These are phyloP conservation scores for Penicillium ochrochloron DNA, from an alignment of 495 filamentous ascomycete species.

Conservation along the genomic window DNA sequence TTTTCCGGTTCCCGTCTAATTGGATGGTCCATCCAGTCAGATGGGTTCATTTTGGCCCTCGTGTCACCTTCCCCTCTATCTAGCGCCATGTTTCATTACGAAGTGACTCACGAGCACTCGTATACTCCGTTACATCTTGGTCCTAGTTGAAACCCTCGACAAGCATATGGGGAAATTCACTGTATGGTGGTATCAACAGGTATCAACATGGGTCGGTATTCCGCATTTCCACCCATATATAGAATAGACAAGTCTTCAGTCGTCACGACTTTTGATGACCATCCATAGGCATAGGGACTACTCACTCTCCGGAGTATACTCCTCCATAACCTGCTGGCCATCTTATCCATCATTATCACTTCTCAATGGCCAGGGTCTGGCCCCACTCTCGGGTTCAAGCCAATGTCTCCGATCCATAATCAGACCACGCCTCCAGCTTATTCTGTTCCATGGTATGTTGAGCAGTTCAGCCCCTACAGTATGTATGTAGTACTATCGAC, in stretches of 20 bases:
- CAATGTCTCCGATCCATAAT: slow-evolving; percentile 2
- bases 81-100: slow-evolving; percentile 3
- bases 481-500: neutral
- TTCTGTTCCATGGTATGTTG: neutral
- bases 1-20: neutral
- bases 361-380: slow-evolving; percentile 4
- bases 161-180: neutral
- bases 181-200: neutral
- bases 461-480: neutral
- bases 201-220: neutral
- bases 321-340: neutral
- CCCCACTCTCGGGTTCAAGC: slow-evolving; percentile 1
- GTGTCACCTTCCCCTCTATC: neutral
- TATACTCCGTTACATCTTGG: neutral
- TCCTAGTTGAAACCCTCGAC: neutral
- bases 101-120: neutral
- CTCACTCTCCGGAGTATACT: no score
- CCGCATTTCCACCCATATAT: no score
- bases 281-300: no score
- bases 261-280: no score
- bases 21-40: neutral
- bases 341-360: slow-evolving; percentile 4
- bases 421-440: slow-evolving; percentile 1
- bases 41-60: neutral
- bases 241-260: no score